phyloP scores from a whole-genome alignment of 805 yeast genomes.

The Kluyveromyces lactis region DNA sequence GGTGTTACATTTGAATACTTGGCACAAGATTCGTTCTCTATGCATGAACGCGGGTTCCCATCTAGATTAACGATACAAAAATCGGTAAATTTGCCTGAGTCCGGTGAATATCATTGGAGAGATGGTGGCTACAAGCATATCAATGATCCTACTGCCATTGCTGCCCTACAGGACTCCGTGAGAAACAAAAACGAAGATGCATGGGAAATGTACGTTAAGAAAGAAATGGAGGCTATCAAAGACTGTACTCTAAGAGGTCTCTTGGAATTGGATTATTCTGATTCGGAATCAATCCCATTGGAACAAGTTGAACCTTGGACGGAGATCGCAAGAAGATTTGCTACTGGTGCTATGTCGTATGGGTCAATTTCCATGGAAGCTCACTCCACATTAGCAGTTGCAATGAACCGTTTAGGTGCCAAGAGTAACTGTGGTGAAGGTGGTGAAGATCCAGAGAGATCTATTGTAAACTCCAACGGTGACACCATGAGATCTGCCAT shows the following conservation, averaged over 20 bases:
- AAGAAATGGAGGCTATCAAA: slow-evolving; percentile 85
- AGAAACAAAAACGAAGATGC: slow-evolving; percentile 92
- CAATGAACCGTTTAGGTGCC: slow-evolving; percentile 97
- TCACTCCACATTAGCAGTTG: slow-evolving; percentile 94
- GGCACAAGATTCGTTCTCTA: slow-evolving; percentile 91
- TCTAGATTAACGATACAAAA: slow-evolving; percentile 62
- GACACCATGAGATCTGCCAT: slow-evolving; percentile 99
- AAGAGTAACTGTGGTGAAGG: slow-evolving; percentile 99
- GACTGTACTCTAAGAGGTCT: slow-evolving; percentile 92
- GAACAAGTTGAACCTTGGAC: slow-evolving; percentile 99
- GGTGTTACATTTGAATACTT: slow-evolving; percentile 94
- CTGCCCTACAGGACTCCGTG: slow-evolving; percentile 96
- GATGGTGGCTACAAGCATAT: slow-evolving; percentile 97
- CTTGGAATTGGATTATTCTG: slow-evolving; percentile 78
- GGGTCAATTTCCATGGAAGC: slow-evolving; percentile 99
- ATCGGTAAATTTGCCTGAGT: slow-evolving; percentile 67
- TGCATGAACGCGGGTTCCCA: slow-evolving; percentile 92
- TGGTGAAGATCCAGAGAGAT: slow-evolving; percentile 95
- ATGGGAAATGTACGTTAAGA: slow-evolving; percentile 80
- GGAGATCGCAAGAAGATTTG: slow-evolving; percentile 92
- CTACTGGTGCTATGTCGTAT: slow-evolving; percentile 99
- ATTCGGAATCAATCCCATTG: slow-evolving; percentile 69
- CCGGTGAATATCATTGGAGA: slow-evolving; percentile 98
- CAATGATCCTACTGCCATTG: slow-evolving; percentile 91
- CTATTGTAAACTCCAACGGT: slow-evolving; percentile 71